Evolutionary conservation across 2,329 filamentous ascomycete species (phyloP).

Genomic region (Alternaria sp.): DNA sequence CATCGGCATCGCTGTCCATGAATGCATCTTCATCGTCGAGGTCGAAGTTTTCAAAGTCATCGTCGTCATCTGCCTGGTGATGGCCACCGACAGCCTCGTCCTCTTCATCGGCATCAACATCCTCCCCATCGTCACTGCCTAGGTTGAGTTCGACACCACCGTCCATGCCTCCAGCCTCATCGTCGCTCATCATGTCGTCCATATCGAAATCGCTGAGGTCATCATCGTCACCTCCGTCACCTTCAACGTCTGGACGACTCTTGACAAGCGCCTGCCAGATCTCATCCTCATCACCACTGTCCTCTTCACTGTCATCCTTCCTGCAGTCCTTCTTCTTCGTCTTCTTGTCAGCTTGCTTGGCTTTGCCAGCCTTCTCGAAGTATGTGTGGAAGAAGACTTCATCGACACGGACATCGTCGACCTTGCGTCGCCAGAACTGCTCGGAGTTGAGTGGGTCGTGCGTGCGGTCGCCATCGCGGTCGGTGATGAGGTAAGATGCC

Average conservation of each 20-base stretch:
- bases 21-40: slow-evolving; percentile 64
- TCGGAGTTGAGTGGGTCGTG: slow-evolving; percentile 81
- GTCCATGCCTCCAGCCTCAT: slow-evolving; percentile 55
- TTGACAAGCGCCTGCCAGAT: slow-evolving; percentile 92
- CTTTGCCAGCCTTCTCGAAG: slow-evolving; percentile 73
- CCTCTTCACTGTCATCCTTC: slow-evolving; percentile 54
- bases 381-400: slow-evolving; percentile 99
- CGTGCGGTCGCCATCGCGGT: slow-evolving; percentile 65
- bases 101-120: slow-evolving; percentile 53
- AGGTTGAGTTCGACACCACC: slow-evolving; percentile 55
- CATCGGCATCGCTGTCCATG: slow-evolving; percentile 63
- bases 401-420: slow-evolving; percentile 85
- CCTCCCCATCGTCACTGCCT: slow-evolving; percentile 59
- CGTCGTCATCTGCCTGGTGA: slow-evolving; percentile 37
- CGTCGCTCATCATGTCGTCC: slow-evolving; percentile 55
- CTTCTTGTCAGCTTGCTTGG: slow-evolving; percentile 65
- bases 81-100: slow-evolving; percentile 57
- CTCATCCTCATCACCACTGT: slow-evolving; percentile 77
- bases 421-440: slow-evolving; percentile 88
- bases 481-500: slow-evolving; percentile 67
- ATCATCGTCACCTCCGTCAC: slow-evolving; percentile 66
- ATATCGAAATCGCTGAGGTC: slow-evolving; percentile 63
- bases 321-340: slow-evolving; percentile 59
- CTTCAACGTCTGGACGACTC: slow-evolving; percentile 79
- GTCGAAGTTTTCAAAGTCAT: slow-evolving; percentile 53